Evolutionary conservation across 495 filamentous ascomycete genomes (phyloP).

Genomic region (Tuber umbilicatum): DNA sequence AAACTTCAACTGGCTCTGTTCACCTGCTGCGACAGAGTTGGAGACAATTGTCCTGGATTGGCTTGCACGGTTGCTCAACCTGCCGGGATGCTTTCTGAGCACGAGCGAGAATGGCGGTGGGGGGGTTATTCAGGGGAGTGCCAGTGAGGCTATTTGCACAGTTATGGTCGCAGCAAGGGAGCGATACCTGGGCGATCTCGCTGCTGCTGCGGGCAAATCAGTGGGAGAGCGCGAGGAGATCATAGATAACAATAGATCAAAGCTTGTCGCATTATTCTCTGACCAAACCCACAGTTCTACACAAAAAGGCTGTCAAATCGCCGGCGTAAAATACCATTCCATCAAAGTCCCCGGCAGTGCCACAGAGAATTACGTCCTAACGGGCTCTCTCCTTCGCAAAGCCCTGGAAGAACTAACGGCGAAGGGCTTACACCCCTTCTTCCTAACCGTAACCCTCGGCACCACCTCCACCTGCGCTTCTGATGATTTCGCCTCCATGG

Average conservation of each 20-base stretch:
- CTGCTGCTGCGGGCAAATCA: conserved; percentile 49
- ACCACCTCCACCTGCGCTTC: conserved; percentile 83
- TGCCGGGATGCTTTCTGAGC: conserved; percentile 72
- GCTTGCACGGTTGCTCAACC: conserved; percentile 65
- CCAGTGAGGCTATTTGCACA: conserved; percentile 79
- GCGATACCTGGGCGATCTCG: conserved; percentile 59
- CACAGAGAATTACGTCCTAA: conserved; percentile 61
- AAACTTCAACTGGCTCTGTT: conserved; percentile 96
- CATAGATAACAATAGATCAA: conserved; percentile 58
- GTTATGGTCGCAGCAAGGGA: conserved; percentile 87
- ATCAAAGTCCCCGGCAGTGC: conserved; percentile 52
- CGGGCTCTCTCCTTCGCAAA: conserved; percentile 53
- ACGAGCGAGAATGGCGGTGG: conserved; percentile 66
- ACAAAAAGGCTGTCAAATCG: conserved; percentile 80
- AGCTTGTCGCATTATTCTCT: conserved; percentile 74
- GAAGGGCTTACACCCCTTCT: conserved; percentile 74
- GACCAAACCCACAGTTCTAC: conserved; percentile 74
- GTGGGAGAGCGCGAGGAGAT: conserved; percentile 57
- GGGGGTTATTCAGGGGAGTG: conserved; percentile 91
- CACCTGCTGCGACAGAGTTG: conserved; percentile 88
- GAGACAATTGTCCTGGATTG: conserved; percentile 94
- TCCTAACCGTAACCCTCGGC: conserved; percentile 75
- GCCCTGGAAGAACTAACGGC: conserved; percentile 56
- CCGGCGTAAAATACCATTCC: conserved; percentile 68
- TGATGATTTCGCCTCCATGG: conserved; percentile 71